A percentile compares a stretch with the other conserved stretches of the same genome.
Evolutionary conservation across 23 red algal genomes (phyloP).

Genomic region (Agarophyton chilense): DNA sequence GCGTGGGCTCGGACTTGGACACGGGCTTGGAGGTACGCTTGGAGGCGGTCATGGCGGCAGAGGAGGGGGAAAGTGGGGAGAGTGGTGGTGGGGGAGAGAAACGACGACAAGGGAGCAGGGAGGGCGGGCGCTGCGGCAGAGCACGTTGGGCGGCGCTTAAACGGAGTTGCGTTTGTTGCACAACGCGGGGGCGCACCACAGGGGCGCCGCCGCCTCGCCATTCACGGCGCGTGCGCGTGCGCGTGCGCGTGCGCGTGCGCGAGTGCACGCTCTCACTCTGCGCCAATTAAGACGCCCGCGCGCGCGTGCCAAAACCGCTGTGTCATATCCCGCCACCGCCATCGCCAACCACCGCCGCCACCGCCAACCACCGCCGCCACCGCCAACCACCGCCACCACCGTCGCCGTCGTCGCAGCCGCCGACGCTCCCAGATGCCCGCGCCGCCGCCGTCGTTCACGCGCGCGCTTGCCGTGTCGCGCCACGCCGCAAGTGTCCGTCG

Average conservation of each 20-base stretch:
- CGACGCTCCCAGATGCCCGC: background rate
- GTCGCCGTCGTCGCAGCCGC: background rate
- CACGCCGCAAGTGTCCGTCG: background rate
- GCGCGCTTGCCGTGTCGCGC: background rate
- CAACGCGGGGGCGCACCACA: background rate
- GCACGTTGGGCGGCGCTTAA: background rate
- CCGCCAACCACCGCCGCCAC: no score
- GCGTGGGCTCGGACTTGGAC: background rate
- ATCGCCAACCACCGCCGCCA: no score
- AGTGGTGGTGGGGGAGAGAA: background rate
- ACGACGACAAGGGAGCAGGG: background rate
- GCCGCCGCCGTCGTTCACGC: background rate
- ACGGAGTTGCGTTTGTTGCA: background rate
- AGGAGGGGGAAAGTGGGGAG: background rate
- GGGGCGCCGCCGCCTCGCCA: background rate
- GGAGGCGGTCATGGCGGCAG: constrained; percentile 3
- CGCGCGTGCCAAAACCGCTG: no score
- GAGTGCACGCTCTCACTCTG: no score
- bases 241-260: no score
- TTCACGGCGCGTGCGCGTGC: background rate
- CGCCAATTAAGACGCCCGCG: no score
- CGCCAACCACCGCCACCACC: background rate
- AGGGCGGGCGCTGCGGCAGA: background rate
- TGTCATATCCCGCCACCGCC: no score
- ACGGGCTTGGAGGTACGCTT: background rate